These are phyloP conservation scores for Coemansia reversa DNA, from an alignment of 192 early-diverging fungal species.

Conservation along the genomic window DNA sequence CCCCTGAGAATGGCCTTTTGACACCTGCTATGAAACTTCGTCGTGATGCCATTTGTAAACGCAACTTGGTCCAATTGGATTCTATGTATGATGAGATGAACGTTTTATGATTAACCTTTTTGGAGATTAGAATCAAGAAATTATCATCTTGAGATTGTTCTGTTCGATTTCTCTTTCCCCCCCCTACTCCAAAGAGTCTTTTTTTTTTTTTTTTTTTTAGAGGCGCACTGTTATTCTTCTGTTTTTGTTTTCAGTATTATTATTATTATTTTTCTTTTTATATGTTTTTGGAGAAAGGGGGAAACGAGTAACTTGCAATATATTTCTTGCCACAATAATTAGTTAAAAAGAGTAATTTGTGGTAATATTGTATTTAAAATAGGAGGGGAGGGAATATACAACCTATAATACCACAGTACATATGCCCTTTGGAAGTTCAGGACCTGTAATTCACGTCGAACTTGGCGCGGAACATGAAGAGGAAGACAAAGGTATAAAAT, in stretches of 20 bases:
- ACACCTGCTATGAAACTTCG: conserved; percentile 97
- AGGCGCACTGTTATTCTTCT: conserved; percentile 2
- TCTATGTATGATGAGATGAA: conserved; percentile 25
- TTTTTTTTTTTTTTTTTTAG: conserved; percentile 2
- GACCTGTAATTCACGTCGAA: conserved; percentile 26
- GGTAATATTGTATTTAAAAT: no score
- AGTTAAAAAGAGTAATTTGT: neutral
- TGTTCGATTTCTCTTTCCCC: no score
- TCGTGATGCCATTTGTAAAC: conserved; percentile 71
- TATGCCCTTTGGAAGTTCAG: conserved; percentile 40
- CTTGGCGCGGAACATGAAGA: neutral
- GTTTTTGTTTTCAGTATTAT: conserved; percentile 7
- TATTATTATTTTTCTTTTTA: no score
- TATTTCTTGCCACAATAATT: no score
- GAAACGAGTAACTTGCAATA: no score
- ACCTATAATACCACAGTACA: no score
- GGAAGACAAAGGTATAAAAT: conserved; percentile 6
- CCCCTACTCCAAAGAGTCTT: neutral
- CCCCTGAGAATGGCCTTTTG: conserved; percentile 78
- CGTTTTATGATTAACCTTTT: no score
- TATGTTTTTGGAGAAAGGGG: neutral
- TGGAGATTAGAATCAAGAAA: no score
- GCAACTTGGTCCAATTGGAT: conserved; percentile 50
- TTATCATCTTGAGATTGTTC: no score
- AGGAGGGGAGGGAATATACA: no score